Base-by-base conservation (phyloP, 306 rosid species). In the Senna siamea region DNA sequence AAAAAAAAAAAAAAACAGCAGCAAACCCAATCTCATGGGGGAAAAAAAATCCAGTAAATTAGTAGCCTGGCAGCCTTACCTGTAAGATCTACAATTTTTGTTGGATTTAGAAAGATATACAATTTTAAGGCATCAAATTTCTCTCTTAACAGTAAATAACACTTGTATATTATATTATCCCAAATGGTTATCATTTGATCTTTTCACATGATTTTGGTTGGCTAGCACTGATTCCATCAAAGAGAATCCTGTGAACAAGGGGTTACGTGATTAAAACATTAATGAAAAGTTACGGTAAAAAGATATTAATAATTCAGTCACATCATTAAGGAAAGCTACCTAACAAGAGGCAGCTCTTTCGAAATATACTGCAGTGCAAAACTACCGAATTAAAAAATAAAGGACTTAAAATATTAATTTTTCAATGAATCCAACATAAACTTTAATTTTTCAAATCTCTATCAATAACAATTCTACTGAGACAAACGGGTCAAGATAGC, bases 311-410 rank as follows among this genome's bases (percentile, higher is more conserved):
- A 14, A 17, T 41, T 32, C 37, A 26, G 50, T 19, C 60, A 52
- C 59, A 70, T 30, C 72, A 6, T 46, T 32, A 76, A 9, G 59
- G 28, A 28, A 62, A 5, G 41, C 58, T 52, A 30, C 65, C 76
- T 2, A 60, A 51, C 59, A 51, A 14, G 63, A 18, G 48, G 52
- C 37, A 5, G 58, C 60, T 77, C 30, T 77, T 70, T 48, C 30
- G 52, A 72, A 15, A 61, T 28, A 56, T 60, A 69, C 58, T 70
- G 37, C 8, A 12, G 30, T 19, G 66, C 50, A 26, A 17, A 70
- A 52, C 41, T 32, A 77, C 66, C 66, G 48, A 77, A 34, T 52
- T 14, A 5, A 38, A 23, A 52, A 60, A 47, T n/a, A 48, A 69
- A 57, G 6, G 26, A 28, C 52, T 74, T 59, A 70, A 61, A 34